These are phyloP conservation scores for Chamaecyparis obtusa DNA, from an alignment of 75 land plant species.

Conservation along the genomic window DNA sequence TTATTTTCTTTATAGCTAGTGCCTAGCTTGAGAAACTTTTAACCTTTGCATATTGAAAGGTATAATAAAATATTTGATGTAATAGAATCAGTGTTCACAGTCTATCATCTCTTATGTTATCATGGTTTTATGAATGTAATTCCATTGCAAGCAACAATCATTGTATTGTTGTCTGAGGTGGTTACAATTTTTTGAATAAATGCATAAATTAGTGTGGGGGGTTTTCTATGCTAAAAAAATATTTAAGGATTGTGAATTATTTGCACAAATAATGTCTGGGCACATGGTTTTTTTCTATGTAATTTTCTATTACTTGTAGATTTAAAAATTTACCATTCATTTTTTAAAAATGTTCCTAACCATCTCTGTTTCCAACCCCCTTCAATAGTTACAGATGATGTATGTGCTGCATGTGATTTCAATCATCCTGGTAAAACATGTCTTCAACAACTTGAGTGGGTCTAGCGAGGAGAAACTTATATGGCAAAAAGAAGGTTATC, in stretches of 20 bases:
- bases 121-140: neutral
- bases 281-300: neutral
- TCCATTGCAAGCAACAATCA: neutral
- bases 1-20: neutral
- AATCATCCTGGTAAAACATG: conserved; percentile 98
- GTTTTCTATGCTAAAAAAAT: neutral
- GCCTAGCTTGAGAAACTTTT: neutral
- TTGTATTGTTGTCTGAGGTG: neutral
- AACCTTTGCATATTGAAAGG: neutral
- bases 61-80: neutral
- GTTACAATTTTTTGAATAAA: neutral
- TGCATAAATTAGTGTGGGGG: neutral
- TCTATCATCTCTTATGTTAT: neutral
- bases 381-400: conserved; percentile 95
- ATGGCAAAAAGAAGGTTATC: conserved; percentile 84
- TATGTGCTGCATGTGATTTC: conserved; percentile 99
- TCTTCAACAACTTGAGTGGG: conserved; percentile 97
- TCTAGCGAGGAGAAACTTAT: conserved; percentile 95
- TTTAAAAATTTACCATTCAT: neutral
- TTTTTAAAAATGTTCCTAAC: too few relatives aligned
- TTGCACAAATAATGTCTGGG: neutral
- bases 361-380: conserved; percentile 67
- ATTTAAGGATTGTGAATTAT: neutral
- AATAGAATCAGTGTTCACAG: neutral
- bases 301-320: neutral